Conservation (phyloP, 768 basidiomycete genomes). For the Lactarius hatsudake region DNA sequence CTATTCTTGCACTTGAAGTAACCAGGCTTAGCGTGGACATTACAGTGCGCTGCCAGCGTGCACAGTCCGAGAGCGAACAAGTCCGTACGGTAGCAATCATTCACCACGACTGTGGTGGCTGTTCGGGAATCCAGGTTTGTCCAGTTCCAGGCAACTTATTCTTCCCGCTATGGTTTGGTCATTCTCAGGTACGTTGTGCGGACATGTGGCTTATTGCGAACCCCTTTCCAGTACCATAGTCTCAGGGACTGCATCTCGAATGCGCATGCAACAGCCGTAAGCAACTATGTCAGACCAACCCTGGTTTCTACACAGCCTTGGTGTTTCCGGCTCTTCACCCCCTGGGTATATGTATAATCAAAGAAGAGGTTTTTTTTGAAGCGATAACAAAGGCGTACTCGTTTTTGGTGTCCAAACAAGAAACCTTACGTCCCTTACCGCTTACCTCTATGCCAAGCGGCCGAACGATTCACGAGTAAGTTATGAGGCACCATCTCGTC, state of each 20-base stretch:
- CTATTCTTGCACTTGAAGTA: background rate
- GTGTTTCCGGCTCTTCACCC: background rate
- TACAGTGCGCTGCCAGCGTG: background rate
- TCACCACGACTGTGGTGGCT: background rate
- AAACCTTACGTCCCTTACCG: background rate
- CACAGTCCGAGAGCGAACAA: background rate
- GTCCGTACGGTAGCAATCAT: background rate
- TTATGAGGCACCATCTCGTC: slow-evolving; percentile 3
- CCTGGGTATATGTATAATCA: background rate
- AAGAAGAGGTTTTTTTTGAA: background rate
- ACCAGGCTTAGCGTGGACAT: background rate
- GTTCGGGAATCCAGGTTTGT: background rate
- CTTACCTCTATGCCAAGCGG: background rate
- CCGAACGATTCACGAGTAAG: background rate
- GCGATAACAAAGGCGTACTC: background rate
- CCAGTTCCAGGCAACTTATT: background rate
- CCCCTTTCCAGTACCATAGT: background rate
- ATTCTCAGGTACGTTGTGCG: slow-evolving; percentile 8
- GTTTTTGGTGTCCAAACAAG: background rate
- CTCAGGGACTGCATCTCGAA: background rate
- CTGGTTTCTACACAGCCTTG: background rate
- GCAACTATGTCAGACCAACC: background rate
- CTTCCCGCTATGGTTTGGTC: slow-evolving; percentile 6
- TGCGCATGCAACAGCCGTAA: background rate
- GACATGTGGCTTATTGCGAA: background rate